phyloP scores from a whole-genome alignment of 345 rosid genomes.

The Brassica napus region Da-Ae NC_063452.1:50743001-50743500 shows the following conservation, averaged over 20 bases:
- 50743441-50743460: background rate
- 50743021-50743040: too few relatives aligned
- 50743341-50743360: background rate
- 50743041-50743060: too few relatives aligned
- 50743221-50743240: background rate
- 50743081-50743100: too few relatives aligned
- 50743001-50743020: too few relatives aligned
- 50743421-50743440: conserved; percentile 1
- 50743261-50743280: background rate
- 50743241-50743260: background rate
- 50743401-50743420: background rate
- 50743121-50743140: too few relatives aligned
- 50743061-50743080: too few relatives aligned
- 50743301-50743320: background rate
- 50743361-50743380: background rate
- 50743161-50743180: too few relatives aligned
- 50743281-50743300: background rate
- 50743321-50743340: background rate
- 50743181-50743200: too few relatives aligned
- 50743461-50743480: conserved; percentile 21
- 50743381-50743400: conserved; percentile 5
- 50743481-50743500: background rate
- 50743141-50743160: too few relatives aligned
- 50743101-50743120: too few relatives aligned
- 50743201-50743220: too few relatives aligned